Base-by-base conservation (phyloP, 257 asterid genomes). In the Lavandula angustifolia region DNA sequence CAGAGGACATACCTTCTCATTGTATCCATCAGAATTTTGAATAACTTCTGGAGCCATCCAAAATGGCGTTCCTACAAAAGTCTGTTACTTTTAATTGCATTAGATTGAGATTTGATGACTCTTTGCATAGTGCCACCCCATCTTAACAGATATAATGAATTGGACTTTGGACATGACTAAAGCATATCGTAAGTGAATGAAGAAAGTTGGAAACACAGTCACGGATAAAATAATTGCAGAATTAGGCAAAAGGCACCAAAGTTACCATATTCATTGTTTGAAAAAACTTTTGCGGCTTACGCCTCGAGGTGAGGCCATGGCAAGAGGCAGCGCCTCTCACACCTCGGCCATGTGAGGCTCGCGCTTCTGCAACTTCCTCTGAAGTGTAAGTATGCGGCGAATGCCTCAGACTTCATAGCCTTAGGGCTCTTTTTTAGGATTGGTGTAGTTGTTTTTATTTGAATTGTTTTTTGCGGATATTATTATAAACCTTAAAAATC, bases 21-120 rank as follows among this genome's bases (percentile, higher is more conserved):
- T 90, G 77, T 94, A 94, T 76, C 99, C 99, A 22, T 94, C 99
- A 42, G 99, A 73, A 75, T 94, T 94, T 78, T 94, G 99, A 80
- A 94, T 94, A 59, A 94, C 99, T 83, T 94, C 99, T 38, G 99
- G 99, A 64, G 99, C 99, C 99, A 94, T 94, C 99, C 99, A 94
- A 72, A 94, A 94, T 56, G 99, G 99, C 60, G 99, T 94, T 71
- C 99, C 99, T 78, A 94, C 99, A 83, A 94, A 94, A 66, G 99
- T 94, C 99, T 94, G 87, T 56, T 69, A 84, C 75, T 62, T 48
- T 86, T 67, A 77, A 77, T 64, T 71, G 84, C 78, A 85, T 92
- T 75, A 84, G 92, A 64, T 35, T 53, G 77, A 73, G 62, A 22
- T 53, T 53, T 50, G 46, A 74, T 60, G 68, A 64, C 65, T 74